phyloP scores from a whole-genome alignment of 2,329 filamentous ascomycete genomes.

The Colletotrichum cereale region DNA sequence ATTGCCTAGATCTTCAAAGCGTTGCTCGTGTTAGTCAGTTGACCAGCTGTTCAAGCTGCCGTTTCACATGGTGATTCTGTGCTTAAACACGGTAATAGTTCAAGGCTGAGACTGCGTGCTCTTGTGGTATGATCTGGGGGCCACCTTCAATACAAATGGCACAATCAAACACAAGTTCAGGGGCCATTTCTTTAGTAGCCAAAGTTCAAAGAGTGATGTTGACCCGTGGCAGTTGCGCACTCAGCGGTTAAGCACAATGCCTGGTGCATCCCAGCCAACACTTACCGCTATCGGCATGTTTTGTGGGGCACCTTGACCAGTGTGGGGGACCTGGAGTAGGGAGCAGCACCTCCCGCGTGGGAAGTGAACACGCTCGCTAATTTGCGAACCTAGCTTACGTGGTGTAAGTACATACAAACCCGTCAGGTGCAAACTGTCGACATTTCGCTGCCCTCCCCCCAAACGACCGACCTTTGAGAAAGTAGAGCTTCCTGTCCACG shows the following conservation, averaged over 20 bases:
- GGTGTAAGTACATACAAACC: conserved; percentile 37
- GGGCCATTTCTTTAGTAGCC: neutral
- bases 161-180: neutral
- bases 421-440: conserved; percentile 29
- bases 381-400: conserved; percentile 40
- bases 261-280: neutral
- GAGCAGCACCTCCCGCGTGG: conserved; percentile 35
- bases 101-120: neutral
- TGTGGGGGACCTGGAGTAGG: conserved; percentile 35
- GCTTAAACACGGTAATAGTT: conserved; percentile 8
- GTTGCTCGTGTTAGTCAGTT: conserved; percentile 26
- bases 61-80: conserved; percentile 24
- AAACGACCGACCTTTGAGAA: conserved; percentile 6
- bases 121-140: neutral
- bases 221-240: neutral
- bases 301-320: conserved; percentile 28
- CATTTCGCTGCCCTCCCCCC: conserved; percentile 27
- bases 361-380: conserved; percentile 41
- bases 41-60: conserved; percentile 13
- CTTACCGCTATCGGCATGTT: conserved; percentile 26
- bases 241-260: neutral
- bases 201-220: neutral
- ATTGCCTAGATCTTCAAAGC: neutral
- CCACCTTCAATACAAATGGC: neutral
- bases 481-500: conserved; percentile 18